phyloP scores from a whole-genome alignment of 2,329 filamentous ascomycete species.

The Phaeosphaeria sp. region DNA sequence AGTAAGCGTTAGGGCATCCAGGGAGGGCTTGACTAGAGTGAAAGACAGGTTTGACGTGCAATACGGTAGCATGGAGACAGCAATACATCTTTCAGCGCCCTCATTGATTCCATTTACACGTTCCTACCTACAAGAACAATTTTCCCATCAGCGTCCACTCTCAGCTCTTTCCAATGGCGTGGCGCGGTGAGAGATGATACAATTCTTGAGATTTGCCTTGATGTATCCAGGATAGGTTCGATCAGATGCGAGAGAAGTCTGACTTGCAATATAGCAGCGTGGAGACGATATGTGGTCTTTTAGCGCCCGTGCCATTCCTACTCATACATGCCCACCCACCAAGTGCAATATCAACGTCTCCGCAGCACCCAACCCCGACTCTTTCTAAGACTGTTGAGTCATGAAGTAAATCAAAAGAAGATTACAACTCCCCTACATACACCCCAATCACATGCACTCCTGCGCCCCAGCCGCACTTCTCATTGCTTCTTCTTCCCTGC shows the following conservation, averaged over 20 bases:
- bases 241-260: not conserved
- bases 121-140: no score
- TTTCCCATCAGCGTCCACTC: no score
- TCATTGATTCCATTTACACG: no score
- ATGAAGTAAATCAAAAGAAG: not conserved
- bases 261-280: not conserved
- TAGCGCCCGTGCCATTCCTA: not conserved
- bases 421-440: not conserved
- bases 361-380: not conserved
- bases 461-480: not conserved
- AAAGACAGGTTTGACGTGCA: no score
- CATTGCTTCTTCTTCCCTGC: conserved; percentile 46
- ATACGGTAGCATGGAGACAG: no score
- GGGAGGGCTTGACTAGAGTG: no score
- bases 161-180: no score
- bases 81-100: no score
- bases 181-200: no score
- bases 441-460: not conserved
- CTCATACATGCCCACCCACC: not conserved
- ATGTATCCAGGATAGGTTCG: no score
- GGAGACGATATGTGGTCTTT: not conserved
- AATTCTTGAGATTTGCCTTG: no score
- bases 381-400: not conserved
- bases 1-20: no score
- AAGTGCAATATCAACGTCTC: not conserved